Evolutionary conservation across 2,329 filamentous ascomycete genomes (phyloP), one percentile per base, ranked within the genome.

Genomic region (Lecanicillium sp.): DNA sequence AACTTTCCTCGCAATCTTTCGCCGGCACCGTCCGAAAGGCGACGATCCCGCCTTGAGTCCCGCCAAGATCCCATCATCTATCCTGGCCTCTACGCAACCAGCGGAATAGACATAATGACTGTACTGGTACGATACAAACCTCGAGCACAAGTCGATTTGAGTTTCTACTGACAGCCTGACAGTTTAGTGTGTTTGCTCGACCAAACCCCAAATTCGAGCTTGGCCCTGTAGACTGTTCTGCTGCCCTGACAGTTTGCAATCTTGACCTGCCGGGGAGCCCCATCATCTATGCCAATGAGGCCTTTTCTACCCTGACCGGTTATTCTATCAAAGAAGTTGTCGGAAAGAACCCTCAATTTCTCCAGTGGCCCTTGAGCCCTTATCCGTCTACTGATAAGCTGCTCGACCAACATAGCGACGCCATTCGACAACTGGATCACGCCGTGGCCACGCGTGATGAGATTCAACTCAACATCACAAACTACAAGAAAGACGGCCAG

Each of bases 221-320:
- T 35, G 90, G 89, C 6, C 78, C 87, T 1, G 83, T 95, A 27
- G 90, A 95, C 64, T 74, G 87, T 55, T 93, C 88, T 2, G 93
- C 88, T 60, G 85, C 89, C 2, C 83, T 95, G 54, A 78, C 91
- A 15, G 77, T 95, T 33, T 93, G 87, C 65, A 87, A 94, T 63
- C 81, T 90, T 26, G 74, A 78, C 35, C 76, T 79, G 56, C 78
- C 85, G 23, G 88, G 94, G 62, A 72, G 75, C 24, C 89, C 90
- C 3, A 89, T 95, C 51, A 79, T 94, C 8, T 95, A 94, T 62
- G 87, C 83, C 55, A 91, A 87, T 1, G 86, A 90, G 5, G 78
- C 87, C 24, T 95, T 94, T 62, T 78, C 82, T 56, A 72, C 83
- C 6, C 68, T 95, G 53, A 95, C 89, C 0, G 89, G 88, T 23